Base-by-base conservation (phyloP, 2,329 filamentous ascomycete genomes). In the Arachnopeziza araneosa region DNA sequence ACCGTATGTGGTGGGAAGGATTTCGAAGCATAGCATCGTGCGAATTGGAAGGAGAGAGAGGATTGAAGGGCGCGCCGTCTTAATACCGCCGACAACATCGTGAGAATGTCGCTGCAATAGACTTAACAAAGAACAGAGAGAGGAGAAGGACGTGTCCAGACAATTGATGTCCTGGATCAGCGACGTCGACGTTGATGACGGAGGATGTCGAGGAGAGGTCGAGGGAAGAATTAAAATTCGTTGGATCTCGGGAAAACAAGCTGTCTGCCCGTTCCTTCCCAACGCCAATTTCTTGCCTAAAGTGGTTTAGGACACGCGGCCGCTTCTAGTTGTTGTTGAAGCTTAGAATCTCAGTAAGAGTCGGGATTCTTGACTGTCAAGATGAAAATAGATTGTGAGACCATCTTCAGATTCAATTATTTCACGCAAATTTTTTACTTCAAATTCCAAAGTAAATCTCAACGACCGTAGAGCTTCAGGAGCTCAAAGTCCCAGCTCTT, bases 1-100 rank as follows among this genome's bases (percentile, higher is more conserved):
- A 99, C 82, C 69, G 90, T 93, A 80, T 99, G 95, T 69, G 92
- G 86, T 68, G 95, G 96, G 81, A 91, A 98, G 55, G 93, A 96
- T 95, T 80, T 83, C 57, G 69, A 68, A 74, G 76, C 74, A 69
- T 70, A 71, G 77, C 79, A 84, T 79, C 85, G 80, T 76, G 83
- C 79, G 64, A 86, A 77, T 70, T 79, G 80, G 66, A 80, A 79
- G 69, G 79, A 79, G 70, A 79, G 74, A 68, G 79, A 79, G 66
- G 75, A 74, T 68, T 79, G 77, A 68, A 87, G 78, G 73, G 78
- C 79, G 73, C 83, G 83, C 82, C 84, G 83, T 78, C 84, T 79
- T 71, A 87, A 78, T 68, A 83, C 82, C 69, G 83, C 82, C 75
- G 82, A 80, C 76, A 87, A 81, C 84, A 87, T 87, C 66, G 69